Evolutionary conservation across 208 protist species (phyloP).

Genomic region (Endotrypanum monterogeii): DNA sequence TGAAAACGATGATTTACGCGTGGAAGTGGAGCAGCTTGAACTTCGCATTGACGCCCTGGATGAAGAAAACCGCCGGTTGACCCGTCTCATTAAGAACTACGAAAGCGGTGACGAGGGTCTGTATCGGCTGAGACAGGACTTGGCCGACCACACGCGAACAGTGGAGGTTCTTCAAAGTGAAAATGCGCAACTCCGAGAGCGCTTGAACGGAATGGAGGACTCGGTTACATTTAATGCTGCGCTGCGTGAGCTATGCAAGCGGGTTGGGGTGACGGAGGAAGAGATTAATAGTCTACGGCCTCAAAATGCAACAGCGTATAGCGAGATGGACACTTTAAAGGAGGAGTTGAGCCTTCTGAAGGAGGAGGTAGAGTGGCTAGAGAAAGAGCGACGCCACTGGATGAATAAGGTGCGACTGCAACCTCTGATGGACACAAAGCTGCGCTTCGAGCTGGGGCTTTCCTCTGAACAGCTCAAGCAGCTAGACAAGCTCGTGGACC

Average conservation of each 20-base stretch:
- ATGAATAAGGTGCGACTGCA: slow-evolving; percentile 92
- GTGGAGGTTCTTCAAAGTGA: slow-evolving; percentile 80
- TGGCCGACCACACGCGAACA: slow-evolving; percentile 54
- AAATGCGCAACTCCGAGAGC: slow-evolving; percentile 79
- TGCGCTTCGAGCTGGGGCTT: slow-evolving; percentile 83
- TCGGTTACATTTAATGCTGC: slow-evolving; percentile 80
- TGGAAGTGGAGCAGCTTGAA: slow-evolving; percentile 74
- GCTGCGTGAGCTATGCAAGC: slow-evolving; percentile 78
- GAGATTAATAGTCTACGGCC: slow-evolving; percentile 84
- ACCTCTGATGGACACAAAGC: slow-evolving; percentile 86
- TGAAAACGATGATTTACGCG: slow-evolving; percentile 73
- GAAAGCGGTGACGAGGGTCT: slow-evolving; percentile 79
- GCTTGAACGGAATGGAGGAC: slow-evolving; percentile 84
- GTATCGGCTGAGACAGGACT: slow-evolving; percentile 55
- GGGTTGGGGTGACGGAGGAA: slow-evolving; percentile 82
- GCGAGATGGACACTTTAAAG: slow-evolving; percentile 80
- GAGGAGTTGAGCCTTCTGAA: slow-evolving; percentile 78
- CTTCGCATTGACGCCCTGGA: slow-evolving; percentile 63
- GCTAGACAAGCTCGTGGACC: slow-evolving; percentile 79
- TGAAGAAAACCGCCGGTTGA: slow-evolving; percentile 64
- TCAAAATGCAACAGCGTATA: slow-evolving; percentile 58
- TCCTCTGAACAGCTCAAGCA: slow-evolving; percentile 81
- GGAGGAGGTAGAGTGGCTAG: slow-evolving; percentile 89
- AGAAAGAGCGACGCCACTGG: slow-evolving; percentile 86
- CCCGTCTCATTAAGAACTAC: slow-evolving; percentile 66